Evolutionary conservation across 1,139 yeast species (phyloP).

Genomic region (Suhomyces bolitotheri): DNA sequence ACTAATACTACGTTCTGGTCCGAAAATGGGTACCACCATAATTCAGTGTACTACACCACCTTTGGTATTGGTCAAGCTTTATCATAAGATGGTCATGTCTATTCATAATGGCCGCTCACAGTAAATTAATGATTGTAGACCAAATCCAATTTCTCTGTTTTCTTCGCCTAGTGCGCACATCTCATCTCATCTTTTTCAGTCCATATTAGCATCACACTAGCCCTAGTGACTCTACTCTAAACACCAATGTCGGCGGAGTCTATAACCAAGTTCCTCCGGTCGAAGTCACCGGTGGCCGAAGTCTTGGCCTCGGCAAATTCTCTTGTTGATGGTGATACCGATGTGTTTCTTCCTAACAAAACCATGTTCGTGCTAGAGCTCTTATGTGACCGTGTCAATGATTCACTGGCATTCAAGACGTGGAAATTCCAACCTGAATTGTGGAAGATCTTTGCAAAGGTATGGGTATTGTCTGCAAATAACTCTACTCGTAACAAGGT

Average conservation of each 20-base stretch:
- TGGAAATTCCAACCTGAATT: slow-evolving; percentile 44
- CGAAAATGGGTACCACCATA: too few relatives aligned
- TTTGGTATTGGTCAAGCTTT: too few relatives aligned
- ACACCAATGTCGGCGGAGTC: slow-evolving; percentile 49
- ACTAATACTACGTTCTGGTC: too few relatives aligned
- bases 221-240: background rate
- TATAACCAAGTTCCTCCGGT: slow-evolving; percentile 63
- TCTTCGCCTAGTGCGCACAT: slow-evolving; percentile 3
- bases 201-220: background rate
- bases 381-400: slow-evolving; percentile 64
- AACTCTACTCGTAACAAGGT: slow-evolving; percentile 27
- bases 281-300: slow-evolving; percentile 48
- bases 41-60: too few relatives aligned
- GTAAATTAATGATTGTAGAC: too few relatives aligned
- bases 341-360: slow-evolving; percentile 61
- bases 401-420: slow-evolving; percentile 32
- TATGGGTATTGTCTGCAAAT: slow-evolving; percentile 38
- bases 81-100: too few relatives aligned
- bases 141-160: too few relatives aligned
- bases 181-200: slow-evolving; percentile 4
- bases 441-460: slow-evolving; percentile 49
- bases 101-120: too few relatives aligned
- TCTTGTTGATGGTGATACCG: slow-evolving; percentile 34
- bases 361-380: slow-evolving; percentile 64
- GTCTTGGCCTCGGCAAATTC: slow-evolving; percentile 44